Conservation (phyloP, 495 filamentous ascomycete species). For the Trichoderma virens region DNA sequence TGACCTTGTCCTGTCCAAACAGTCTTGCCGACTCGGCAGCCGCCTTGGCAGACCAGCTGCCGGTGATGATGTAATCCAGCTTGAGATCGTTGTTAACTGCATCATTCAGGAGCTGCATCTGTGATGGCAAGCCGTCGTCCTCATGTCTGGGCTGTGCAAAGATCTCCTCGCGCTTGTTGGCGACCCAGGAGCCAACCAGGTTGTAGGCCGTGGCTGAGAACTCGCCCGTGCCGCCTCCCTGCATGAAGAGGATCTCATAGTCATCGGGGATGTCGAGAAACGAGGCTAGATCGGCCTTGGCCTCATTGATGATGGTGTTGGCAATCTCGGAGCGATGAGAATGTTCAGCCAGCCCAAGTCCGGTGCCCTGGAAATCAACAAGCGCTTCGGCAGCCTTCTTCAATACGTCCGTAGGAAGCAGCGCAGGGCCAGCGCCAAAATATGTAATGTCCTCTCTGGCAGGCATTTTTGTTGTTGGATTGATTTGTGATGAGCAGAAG, state of each 20-base stretch:
- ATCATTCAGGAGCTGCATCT: slow-evolving; percentile 51
- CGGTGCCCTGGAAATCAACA: slow-evolving; percentile 73
- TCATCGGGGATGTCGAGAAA: slow-evolving; percentile 69
- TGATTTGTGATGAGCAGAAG: background rate
- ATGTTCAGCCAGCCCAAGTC: slow-evolving; percentile 72
- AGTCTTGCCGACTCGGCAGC: slow-evolving; percentile 73
- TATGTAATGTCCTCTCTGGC: slow-evolving; percentile 38
- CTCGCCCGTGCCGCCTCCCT: slow-evolving; percentile 69
- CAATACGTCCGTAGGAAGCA: slow-evolving; percentile 70
- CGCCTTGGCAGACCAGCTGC: slow-evolving; percentile 86
- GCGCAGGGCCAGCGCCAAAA: slow-evolving; percentile 82
- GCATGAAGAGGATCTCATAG: slow-evolving; percentile 76
- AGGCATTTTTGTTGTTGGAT: slow-evolving; percentile 18
- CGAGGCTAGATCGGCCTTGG: slow-evolving; percentile 54
- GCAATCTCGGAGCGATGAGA: slow-evolving; percentile 81
- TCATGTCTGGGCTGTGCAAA: slow-evolving; percentile 33
- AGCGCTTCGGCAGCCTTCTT: slow-evolving; percentile 65
- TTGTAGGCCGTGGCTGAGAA: slow-evolving; percentile 80
- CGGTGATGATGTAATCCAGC: slow-evolving; percentile 86
- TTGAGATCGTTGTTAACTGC: slow-evolving; percentile 59
- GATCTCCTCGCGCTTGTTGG: slow-evolving; percentile 44
- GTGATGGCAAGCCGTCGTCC: slow-evolving; percentile 38
- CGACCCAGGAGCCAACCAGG: slow-evolving; percentile 73
- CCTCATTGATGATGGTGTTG: slow-evolving; percentile 55
- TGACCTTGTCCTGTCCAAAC: slow-evolving; percentile 68